These are phyloP conservation scores for Vigna angularis DNA, from an alignment of 306 rosid species.

Conservation along the genomic window DNA sequence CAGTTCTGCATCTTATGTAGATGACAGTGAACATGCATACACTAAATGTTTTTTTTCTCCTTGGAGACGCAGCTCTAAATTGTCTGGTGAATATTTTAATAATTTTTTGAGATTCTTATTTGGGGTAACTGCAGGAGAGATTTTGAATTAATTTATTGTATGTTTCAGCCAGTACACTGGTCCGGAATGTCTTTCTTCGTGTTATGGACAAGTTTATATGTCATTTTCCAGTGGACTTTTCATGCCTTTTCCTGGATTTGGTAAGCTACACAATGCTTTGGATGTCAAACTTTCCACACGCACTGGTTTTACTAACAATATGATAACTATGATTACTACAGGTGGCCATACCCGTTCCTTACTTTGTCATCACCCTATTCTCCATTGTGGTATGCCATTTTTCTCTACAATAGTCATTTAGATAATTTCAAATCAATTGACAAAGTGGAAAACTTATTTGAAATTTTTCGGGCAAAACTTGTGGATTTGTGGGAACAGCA, in stretches of 20 bases:
- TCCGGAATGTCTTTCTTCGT: slow-evolving; percentile 73
- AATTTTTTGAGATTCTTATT: slow-evolving; percentile 33
- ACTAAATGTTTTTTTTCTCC: slow-evolving; percentile 70
- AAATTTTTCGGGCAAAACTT: slow-evolving; percentile 25
- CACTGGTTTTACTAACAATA: slow-evolving; percentile 11
- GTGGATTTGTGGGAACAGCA: slow-evolving; percentile 2
- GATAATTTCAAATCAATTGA: slow-evolving; percentile 24
- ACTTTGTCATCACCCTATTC: slow-evolving; percentile 72
- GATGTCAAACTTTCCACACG: slow-evolving; percentile 11
- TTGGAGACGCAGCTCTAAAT: slow-evolving; percentile 79
- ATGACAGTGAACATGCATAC: slow-evolving; percentile 77
- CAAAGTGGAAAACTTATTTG: slow-evolving; percentile 4
- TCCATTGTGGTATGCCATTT: slow-evolving; percentile 71
- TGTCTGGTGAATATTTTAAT: slow-evolving; percentile 63
- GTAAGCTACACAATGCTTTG: slow-evolving; percentile 47
- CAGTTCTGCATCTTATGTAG: slow-evolving; percentile 54
- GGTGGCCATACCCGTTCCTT: slow-evolving; percentile 95
- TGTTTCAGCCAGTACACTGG: slow-evolving; percentile 63
- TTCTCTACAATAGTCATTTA: slow-evolving; percentile 6
- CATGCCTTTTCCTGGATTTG: slow-evolving; percentile 64
- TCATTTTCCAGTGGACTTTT: slow-evolving; percentile 70
- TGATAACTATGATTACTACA: slow-evolving; percentile 48
- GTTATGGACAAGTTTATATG: slow-evolving; percentile 69
- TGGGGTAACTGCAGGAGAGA: slow-evolving; percentile 25
- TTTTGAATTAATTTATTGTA: slow-evolving; percentile 43